Evolutionary conservation across 148 eudicot species (phyloP).

Genomic region (Salicornia ramosissima): DNA sequence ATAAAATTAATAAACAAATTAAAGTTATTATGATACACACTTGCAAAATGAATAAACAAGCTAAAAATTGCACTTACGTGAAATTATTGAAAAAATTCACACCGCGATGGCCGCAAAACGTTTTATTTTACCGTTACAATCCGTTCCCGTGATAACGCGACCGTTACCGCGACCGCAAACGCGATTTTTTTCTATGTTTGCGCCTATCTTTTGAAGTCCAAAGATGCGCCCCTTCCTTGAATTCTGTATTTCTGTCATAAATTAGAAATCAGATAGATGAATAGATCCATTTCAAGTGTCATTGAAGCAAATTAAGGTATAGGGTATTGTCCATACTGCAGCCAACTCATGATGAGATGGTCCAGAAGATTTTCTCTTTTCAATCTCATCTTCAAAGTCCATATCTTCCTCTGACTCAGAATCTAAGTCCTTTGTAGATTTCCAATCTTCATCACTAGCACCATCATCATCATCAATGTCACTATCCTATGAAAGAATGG

Average conservation of each 20-base stretch:
- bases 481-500: constrained; percentile 49
- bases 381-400: constrained; percentile 64
- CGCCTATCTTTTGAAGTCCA: constrained; percentile 86
- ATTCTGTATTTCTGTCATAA: constrained; percentile 59
- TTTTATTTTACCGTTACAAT: too few relatives aligned
- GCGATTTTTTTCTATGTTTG: too few relatives aligned
- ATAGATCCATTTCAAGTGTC: constrained; percentile 5
- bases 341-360: constrained; percentile 57
- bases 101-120: too few relatives aligned
- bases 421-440: constrained; percentile 36
- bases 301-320: constrained; percentile 6
- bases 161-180: too few relatives aligned
- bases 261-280: constrained; percentile 16
- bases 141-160: too few relatives aligned
- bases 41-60: too few relatives aligned
- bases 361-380: constrained; percentile 33
- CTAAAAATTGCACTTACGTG: too few relatives aligned
- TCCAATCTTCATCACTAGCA: constrained; percentile 75
- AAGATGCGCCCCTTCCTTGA: constrained; percentile 70
- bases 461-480: constrained; percentile 53
- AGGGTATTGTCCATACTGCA: constrained; percentile 50
- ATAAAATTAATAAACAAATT: too few relatives aligned
- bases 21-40: too few relatives aligned
- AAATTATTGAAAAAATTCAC: background rate
- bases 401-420: constrained; percentile 65